Base-by-base conservation (phyloP, 495 filamentous ascomycete genomes). In the Cryomyces antarcticus region DNA sequence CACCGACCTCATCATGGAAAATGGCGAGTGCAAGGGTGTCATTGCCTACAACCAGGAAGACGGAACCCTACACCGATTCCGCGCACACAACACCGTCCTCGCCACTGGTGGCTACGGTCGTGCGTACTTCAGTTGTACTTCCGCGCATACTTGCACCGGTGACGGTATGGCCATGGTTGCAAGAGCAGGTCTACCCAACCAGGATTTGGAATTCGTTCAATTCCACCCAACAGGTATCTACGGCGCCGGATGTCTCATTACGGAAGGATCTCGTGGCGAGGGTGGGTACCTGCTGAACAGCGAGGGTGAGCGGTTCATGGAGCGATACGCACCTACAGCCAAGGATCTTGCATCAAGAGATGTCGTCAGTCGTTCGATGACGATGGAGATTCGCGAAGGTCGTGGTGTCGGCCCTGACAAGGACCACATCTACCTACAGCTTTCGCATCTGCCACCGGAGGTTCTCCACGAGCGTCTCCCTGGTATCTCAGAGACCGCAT, bases 171-270 rank as follows among this genome's bases (percentile, higher is more conserved):
- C 89, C 48, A 95, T 97, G 89, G 89, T 93, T 58, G 80, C 89
- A 50, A 84, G 89, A 63, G 89, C 89, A 44, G 89, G 89, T 58
- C 80, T 97, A 31, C 89, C 89, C 43, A 93, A 94, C 70, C 89
- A 97, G 68, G 89, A 97, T 73, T 72, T 97, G 55, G 89, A 97
- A 64, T 97, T 97, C 66, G 89, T 97, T 50, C 89, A 97, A 68
- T 97, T 97, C 76, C 89, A 97, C 64, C 89, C 89, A 27, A 94
- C 89, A 42, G 89, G 89, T 67, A 97, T 97, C 66, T 97, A 97
- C 64, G 89, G 89, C 61, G 89, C 89, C 49, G 89, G 89, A 51
- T 94, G 88, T 64, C 65, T 97, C 71, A 97, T 97, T 58, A 97
- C 89, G 35, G 88, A 97, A 67, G 89, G 89, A 52, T 84, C 89